Conservation (phyloP, 140 eudicot genomes). For the Bidens hawaiensis region DNA sequence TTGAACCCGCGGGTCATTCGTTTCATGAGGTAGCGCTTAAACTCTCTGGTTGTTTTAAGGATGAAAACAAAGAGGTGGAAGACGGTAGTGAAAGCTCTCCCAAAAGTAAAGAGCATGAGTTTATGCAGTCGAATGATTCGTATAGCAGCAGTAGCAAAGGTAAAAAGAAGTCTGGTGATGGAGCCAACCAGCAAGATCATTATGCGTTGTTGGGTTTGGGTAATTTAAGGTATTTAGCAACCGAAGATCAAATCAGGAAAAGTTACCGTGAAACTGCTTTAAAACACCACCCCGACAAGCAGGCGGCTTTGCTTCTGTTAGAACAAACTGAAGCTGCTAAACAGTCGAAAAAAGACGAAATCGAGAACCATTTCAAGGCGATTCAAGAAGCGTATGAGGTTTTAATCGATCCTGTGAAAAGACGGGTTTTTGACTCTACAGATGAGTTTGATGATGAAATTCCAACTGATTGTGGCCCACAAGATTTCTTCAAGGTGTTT, state of each 20-base stretch:
- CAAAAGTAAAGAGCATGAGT: conserved; percentile 44
- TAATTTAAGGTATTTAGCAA: conserved; percentile 83
- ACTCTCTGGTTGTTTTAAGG: conserved; percentile 50
- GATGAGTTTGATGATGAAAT: conserved; percentile 96
- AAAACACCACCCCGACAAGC: conserved; percentile 93
- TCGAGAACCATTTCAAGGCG: conserved; percentile 81
- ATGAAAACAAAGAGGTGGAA: conserved; percentile 40
- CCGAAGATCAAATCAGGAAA: conserved; percentile 80
- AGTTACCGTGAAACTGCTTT: conserved; percentile 86
- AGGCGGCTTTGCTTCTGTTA: conserved; percentile 71
- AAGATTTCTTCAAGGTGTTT: conserved; percentile 84
- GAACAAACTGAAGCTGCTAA: conserved; percentile 81
- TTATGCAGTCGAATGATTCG: conserved; percentile 63
- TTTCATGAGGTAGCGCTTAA: conserved; percentile 80
- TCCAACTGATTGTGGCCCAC: conserved; percentile 81
- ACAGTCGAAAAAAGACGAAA: conserved; percentile 82
- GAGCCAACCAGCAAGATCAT: conserved; percentile 71
- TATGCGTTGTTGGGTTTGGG: conserved; percentile 89
- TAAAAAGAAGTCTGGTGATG: conserved; percentile 77
- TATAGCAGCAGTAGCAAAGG: conserved; percentile 75
- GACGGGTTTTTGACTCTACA: conserved; percentile 86
- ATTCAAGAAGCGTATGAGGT: conserved; percentile 93
- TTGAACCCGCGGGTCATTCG: conserved; percentile 93
- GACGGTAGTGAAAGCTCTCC: conserved; percentile 29
- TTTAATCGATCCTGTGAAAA: conserved; percentile 68